phyloP scores from a whole-genome alignment of 441 rosid genomes.

The Adansonia gregorii region DNA sequence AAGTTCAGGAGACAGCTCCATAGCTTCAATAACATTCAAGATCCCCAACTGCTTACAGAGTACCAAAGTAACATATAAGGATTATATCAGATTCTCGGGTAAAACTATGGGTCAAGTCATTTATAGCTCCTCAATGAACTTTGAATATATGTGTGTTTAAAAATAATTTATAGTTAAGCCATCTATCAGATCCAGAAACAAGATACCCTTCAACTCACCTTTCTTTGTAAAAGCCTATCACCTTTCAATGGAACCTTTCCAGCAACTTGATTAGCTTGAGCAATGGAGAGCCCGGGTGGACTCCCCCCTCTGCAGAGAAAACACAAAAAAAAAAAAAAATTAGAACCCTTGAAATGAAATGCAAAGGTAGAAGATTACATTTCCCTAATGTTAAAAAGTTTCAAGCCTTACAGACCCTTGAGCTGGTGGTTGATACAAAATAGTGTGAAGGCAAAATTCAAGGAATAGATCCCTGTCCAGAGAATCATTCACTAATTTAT shows the following conservation, averaged over 20 bases:
- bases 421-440: constrained; percentile 71
- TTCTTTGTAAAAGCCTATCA: constrained; percentile 70
- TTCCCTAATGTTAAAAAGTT: constrained; percentile 22
- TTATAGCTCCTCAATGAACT: constrained; percentile 6
- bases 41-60: constrained; percentile 68
- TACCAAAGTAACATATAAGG: constrained; percentile 22
- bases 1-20: constrained; percentile 75
- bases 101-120: background rate
- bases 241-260: constrained; percentile 75
- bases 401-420: constrained; percentile 58
- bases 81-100: constrained; percentile 8
- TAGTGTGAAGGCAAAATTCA: constrained; percentile 80
- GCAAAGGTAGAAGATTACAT: constrained; percentile 22
- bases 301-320: constrained; percentile 70
- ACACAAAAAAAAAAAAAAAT: constrained; percentile 22
- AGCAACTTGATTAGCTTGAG: constrained; percentile 68
- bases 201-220: constrained; percentile 51
- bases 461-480: constrained; percentile 70
- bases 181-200: constrained; percentile 16
- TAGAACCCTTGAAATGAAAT: constrained; percentile 24
- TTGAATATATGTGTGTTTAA: background rate
- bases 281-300: constrained; percentile 84
- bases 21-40: constrained; percentile 80
- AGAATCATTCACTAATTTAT: constrained; percentile 52
- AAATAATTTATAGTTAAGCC: background rate